Evolutionary conservation across 176 grass and related monocot genomes (phyloP).

Genomic region (Aegilops bicornis): DNA sequence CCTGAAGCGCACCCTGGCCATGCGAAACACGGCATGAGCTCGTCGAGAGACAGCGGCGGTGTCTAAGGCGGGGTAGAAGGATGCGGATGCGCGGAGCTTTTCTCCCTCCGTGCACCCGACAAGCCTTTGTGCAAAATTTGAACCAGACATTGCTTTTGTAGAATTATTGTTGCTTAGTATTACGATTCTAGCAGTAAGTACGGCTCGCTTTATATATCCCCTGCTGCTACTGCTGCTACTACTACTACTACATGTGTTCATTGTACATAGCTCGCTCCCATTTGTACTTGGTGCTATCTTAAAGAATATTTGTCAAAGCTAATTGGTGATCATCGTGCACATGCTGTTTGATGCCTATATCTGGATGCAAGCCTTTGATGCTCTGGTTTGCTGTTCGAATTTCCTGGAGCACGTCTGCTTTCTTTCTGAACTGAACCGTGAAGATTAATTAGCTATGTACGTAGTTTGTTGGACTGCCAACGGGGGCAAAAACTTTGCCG

Average conservation of each 20-base stretch:
- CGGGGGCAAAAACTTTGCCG: too few species aligned
- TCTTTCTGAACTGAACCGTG: too few species aligned
- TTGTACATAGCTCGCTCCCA: slow-evolving; percentile 41
- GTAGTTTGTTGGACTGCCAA: too few species aligned
- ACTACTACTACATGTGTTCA: neutral
- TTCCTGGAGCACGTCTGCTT: too few species aligned
- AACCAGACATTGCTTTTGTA: slow-evolving; percentile 15
- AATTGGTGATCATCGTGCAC: neutral
- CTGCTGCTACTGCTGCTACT: too few species aligned
- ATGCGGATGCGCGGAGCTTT: slow-evolving; percentile 27
- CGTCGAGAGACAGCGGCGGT: neutral
- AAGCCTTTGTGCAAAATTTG: slow-evolving; percentile 22
- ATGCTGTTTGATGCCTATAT: too few species aligned
- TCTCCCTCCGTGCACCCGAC: neutral
- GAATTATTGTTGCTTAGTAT: neutral
- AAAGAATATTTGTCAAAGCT: neutral
- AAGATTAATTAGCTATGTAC: too few species aligned
- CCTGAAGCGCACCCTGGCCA: slow-evolving; percentile 54
- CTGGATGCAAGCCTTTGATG: too few species aligned
- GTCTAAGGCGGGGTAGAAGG: slow-evolving; percentile 5
- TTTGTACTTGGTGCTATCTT: slow-evolving; percentile 12
- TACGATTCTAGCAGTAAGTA: neutral
- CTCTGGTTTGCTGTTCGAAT: too few species aligned
- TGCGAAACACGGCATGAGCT: slow-evolving; percentile 32
- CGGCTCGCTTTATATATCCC: neutral